Base-by-base conservation (phyloP, 129 eudicot genomes). In the Chrysanthemum makinoi region DNA sequence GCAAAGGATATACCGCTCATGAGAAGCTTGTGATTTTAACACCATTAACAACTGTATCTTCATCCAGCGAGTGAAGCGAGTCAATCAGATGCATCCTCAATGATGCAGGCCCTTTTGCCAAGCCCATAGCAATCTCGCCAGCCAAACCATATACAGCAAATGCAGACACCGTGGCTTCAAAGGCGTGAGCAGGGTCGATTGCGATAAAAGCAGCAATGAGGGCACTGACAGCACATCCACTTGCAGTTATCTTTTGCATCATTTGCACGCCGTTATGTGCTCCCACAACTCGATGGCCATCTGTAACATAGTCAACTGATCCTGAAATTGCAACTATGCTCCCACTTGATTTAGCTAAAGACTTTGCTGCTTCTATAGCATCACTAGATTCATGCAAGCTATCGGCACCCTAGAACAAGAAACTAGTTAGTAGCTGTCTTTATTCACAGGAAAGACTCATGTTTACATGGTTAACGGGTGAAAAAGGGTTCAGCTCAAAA, bases 161-260 rank as follows among this genome's bases (percentile, higher is more conserved):
- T 19, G 97, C 99, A 48, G 86, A 68, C 11, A 84, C 83, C 16
- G 98, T 80, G 56, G 99, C 97, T 83, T 94, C 93, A 20, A 90
- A 80, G 2, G 90, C 86, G 47, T 79, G 84, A 49, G 64, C 62
- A 14, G 93, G 97, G 47, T 89, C 87, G 48, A 87, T 63, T 62
- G 97, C 94, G 71, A 94, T 86, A 73, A 94, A 94, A 56, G 97
- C 93, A 39, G 99, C 87, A 68, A 94, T 85, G 47, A 89, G 90
- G 24, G 97, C 96, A 7, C 97, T 94, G 66, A 89, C 94, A 3
- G 99, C 77, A 73, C 99, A 94, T 66, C 99, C 99, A 9, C 90
- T 89, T 14, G 97, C 97, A 19, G 97, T 94, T 68, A 94, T 87
- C 83, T 83, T 81, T 62, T 94, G 96, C 90, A 94, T 53, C 91